Percentiles rank a stretch among this genome's conserved stretches.
These are phyloP conservation scores for Lodderomyces pseudojiufengensis DNA, from an alignment of 1,139 yeast genomes.

Conservation along the genomic window DNA sequence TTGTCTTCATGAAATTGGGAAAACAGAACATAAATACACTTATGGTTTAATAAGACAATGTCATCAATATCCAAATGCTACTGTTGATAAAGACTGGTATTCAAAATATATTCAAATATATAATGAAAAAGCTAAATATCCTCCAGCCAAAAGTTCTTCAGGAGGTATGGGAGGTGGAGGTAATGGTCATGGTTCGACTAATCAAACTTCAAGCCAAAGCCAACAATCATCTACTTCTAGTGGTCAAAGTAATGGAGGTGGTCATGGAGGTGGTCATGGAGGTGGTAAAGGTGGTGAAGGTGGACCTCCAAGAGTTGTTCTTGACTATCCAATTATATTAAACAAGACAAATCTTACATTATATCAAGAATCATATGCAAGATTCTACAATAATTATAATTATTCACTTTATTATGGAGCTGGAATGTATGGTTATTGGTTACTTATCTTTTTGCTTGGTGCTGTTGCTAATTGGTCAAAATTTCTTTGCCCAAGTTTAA, in stretches of 20 bases:
- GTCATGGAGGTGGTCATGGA: too few species aligned
- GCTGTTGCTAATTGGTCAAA: constrained; percentile 41
- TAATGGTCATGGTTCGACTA: too few species aligned
- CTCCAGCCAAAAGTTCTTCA: background rate
- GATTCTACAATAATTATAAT: constrained; percentile 33
- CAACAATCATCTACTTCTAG: too few species aligned
- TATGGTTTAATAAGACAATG: constrained; percentile 12
- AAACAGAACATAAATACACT: background rate
- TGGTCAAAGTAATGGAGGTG: background rate
- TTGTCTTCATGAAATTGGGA: constrained; percentile 3
- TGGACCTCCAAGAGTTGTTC: background rate
- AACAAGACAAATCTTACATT: constrained; percentile 12
- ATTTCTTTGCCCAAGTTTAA: constrained; percentile 23
- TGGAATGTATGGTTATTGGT: constrained; percentile 50
- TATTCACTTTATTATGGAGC: constrained; percentile 46
- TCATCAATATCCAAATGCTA: background rate
- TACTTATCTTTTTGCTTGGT: constrained; percentile 37
- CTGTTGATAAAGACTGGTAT: too few species aligned
- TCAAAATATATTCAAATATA: too few species aligned
- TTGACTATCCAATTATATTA: constrained; percentile 22
- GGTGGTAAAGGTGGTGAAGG: background rate
- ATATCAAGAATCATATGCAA: constrained; percentile 21
- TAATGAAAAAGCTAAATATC: too few species aligned
- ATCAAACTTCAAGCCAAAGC: background rate
- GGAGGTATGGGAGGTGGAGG: too few species aligned